phyloP scores from a whole-genome alignment of 1,284 basidiomycete species.

The Omphalotus olearius region DNA sequence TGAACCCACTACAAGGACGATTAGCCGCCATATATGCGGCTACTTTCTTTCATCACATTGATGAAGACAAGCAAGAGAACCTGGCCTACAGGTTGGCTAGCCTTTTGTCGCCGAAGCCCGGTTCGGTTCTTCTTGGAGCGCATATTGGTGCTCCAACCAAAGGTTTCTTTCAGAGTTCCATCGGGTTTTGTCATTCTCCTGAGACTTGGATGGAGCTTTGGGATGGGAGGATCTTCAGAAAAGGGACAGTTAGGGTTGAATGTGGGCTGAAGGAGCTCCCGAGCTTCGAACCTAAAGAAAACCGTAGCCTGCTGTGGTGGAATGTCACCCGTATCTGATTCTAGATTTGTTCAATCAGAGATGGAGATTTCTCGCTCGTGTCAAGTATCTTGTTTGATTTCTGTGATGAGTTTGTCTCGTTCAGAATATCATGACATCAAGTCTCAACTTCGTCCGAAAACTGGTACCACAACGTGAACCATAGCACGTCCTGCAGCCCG shows the following conservation, averaged over 20 bases:
- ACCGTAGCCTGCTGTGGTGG: slow-evolving; percentile 21
- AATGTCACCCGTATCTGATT: slow-evolving; percentile 22
- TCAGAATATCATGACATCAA: too few relatives aligned
- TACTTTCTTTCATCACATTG: slow-evolving; percentile 50
- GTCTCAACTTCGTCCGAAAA: too few relatives aligned
- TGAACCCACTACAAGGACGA: slow-evolving; percentile 41
- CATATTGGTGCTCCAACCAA: slow-evolving; percentile 18
- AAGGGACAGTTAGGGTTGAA: slow-evolving; percentile 31
- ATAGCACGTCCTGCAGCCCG: too few relatives aligned
- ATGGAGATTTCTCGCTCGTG: too few relatives aligned
- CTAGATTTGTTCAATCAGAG: too few relatives aligned
- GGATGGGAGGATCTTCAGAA: slow-evolving; percentile 35
- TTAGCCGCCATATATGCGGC: slow-evolving; percentile 44
- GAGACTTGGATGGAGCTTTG: slow-evolving; percentile 39
- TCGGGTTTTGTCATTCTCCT: slow-evolving; percentile 29
- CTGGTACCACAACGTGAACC: too few relatives aligned
- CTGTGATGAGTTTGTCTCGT: too few relatives aligned
- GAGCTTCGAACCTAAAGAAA: slow-evolving; percentile 7
- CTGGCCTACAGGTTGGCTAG: slow-evolving; percentile 36
- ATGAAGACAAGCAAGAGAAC: slow-evolving; percentile 34
- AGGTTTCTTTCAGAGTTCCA: slow-evolving; percentile 12
- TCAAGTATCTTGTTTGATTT: too few relatives aligned
- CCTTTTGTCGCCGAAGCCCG: slow-evolving; percentile 30
- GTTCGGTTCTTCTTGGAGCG: slow-evolving; percentile 30
- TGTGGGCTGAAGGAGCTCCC: slow-evolving; percentile 19